Evolutionary conservation across 2,329 filamentous ascomycete genomes (phyloP), one percentile per base, ranked within the genome.

Genomic region (Xylaria sp.): DNA sequence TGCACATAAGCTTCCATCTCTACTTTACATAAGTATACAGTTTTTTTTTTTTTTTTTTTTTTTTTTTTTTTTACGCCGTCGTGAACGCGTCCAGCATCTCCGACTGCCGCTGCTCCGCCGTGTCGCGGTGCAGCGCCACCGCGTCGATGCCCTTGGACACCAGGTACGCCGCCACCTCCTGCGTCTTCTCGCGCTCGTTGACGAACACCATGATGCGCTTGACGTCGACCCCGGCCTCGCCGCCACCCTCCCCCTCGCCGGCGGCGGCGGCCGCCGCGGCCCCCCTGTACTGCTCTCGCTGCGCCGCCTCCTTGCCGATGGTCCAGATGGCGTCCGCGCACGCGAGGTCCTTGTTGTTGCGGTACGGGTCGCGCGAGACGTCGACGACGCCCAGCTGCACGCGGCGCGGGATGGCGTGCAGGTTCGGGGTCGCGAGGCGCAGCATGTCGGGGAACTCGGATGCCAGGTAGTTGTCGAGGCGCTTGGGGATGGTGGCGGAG

Each of bases 281-380:
- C 48, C 82, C 80, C 22, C 76, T 74, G 21, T 74, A 69, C 4
- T 82, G 81, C 50, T 88, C 84, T 58, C 87, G 79, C 21, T 77
- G 77, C 6, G 79, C 75, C 1, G 83, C 81, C 40, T 92, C 88
- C 69, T 91, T 92, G 54, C 92, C 92, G 56, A 99, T 93, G 29
- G 90, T 88, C 86, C 92, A 97, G 68, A 99, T 93, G 11, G 89
- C 90, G 69, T 99, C 93, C 2, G 94, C 94, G 70, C 93, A 97
- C 9, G 94, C 95, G 4, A 99, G 83, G 64, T 88, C 83, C 72
- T 95, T 94, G 78, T 96, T 97, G 67, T 94, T 92, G 59, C 87
- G 87, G 76, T 97, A 99, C 0, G 92, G 92, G n/a, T 95, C 88
- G 63, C 89, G 91, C 61, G 93, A 88, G 13, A 95, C 89, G 67